These are phyloP conservation scores for Neobulgaria alba DNA, from an alignment of 2,329 filamentous ascomycete genomes.

Conservation along the genomic window DNA sequence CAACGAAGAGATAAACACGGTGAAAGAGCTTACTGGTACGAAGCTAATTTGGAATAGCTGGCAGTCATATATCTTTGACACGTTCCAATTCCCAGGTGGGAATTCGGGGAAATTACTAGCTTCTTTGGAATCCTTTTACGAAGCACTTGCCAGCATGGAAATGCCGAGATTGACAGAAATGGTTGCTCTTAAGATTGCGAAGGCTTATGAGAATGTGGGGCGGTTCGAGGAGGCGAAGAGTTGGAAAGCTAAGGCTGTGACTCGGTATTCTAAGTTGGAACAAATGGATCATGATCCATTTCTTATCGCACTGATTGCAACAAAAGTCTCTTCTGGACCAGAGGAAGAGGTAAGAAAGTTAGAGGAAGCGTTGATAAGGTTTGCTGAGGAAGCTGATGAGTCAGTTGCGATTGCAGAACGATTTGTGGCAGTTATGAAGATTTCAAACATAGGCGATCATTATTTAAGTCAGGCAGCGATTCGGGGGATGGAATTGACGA, in stretches of 20 bases:
- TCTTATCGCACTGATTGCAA: background rate
- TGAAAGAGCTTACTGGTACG: background rate
- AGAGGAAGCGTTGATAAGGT: background rate
- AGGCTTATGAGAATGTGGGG: background rate
- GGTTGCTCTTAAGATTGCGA: background rate
- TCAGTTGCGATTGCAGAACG: background rate
- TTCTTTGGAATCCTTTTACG: background rate
- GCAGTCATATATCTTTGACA: background rate
- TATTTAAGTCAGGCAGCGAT: background rate
- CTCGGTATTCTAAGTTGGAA: background rate
- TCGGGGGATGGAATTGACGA: background rate
- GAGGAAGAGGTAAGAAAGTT: background rate
- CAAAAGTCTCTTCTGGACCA: background rate
- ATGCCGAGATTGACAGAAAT: background rate
- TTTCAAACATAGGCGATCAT: background rate
- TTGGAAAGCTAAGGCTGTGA: background rate
- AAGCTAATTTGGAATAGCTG: background rate
- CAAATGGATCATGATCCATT: background rate
- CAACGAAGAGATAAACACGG: background rate
- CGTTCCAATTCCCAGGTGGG: background rate
- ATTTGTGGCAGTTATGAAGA: background rate
- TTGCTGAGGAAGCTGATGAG: background rate
- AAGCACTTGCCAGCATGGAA: background rate
- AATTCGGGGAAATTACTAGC: background rate
- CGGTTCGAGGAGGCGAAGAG: background rate